phyloP scores from a whole-genome alignment of 1,284 basidiomycete species.

The Phellopilus nigrolimitatus region DNA sequence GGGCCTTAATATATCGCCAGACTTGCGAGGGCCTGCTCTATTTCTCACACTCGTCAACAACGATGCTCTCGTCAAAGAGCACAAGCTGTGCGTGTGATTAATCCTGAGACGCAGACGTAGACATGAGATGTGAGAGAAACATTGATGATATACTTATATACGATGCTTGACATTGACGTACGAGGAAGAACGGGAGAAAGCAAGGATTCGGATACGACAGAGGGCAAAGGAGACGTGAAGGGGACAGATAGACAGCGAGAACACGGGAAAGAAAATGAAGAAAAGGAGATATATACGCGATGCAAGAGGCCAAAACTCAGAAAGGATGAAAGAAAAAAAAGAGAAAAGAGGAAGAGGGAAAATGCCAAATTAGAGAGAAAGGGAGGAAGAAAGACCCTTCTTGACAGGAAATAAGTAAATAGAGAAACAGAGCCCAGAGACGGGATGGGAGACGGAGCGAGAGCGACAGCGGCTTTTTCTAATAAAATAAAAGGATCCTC shows the following conservation, averaged over 20 bases:
- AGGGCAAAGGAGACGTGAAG: not conserved
- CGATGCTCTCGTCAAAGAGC: too few relatives aligned
- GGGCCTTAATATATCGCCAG: too few relatives aligned
- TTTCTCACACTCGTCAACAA: too few relatives aligned
- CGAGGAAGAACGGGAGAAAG: not conserved
- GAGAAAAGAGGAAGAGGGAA: not conserved
- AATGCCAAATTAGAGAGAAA: not conserved
- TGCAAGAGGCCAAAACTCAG: not conserved
- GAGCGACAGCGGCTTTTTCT: too few relatives aligned
- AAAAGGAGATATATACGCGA: not conserved
- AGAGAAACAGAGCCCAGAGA: too few relatives aligned
- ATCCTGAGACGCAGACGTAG: too few relatives aligned
- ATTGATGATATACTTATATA: not conserved
- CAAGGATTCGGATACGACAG: not conserved
- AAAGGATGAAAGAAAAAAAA: not conserved
- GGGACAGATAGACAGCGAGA: not conserved
- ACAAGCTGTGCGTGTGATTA: too few relatives aligned
- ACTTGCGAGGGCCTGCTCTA: too few relatives aligned
- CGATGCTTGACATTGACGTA: not conserved
- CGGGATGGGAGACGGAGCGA: too few relatives aligned
- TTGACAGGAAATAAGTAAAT: not conserved
- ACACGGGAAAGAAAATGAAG: not conserved
- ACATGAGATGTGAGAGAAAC: too few relatives aligned
- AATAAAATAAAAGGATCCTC: not conserved
- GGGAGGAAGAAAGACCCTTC: not conserved